Evolutionary conservation across 2,329 filamentous ascomycete species (phyloP), one percentile per base, ranked within the genome.

Genomic region (Penicillium glabrum): DNA sequence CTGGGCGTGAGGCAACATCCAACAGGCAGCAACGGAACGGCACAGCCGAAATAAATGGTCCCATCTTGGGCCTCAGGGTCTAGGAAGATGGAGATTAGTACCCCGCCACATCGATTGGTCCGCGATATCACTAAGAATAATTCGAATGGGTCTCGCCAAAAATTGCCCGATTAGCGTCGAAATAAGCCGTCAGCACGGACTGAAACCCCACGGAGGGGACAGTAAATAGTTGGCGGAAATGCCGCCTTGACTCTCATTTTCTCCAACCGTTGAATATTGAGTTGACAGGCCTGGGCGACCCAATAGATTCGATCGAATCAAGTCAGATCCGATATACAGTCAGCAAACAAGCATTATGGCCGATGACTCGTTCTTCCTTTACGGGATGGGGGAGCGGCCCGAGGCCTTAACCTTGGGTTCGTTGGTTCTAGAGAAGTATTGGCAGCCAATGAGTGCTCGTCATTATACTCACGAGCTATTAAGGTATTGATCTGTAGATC

Each of bases 281-380:
- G 19, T 6, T 19, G 9, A 21, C 37, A 41, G 46, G 46, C 24
- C 55, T 60, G 53, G 31, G 46, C 43, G 35, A 33, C 49, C 33
- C 19, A 41, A 19, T 41, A 41, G 19, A 21, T 41, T 3, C 10
- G 19, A 41, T 13, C 2, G 5, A 13, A 41, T 11, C 37, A 41
- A 41, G 7, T 14, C 31, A 33, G 13, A 33, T 14, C 13, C 13
- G 14, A 33, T 7, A 2, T 33, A 39, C 35, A 39, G 35, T 19
- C 5, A 23, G n/a, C 27, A 29, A 29, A 41, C 19, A 29, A 21
- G 19, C 41, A 45, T 31, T 1, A 35, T 35, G 37, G 41, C 53
- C 26, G 65, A 67, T 29, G 66, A 68, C 35, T 62, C 62, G 16
- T 68, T 68, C 54, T 67, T 62, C 37, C 60, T 68, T 2, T 68